Evolutionary conservation across 495 filamentous ascomycete genomes (phyloP).

Genomic region (Hypoxylon subgilvum): DNA sequence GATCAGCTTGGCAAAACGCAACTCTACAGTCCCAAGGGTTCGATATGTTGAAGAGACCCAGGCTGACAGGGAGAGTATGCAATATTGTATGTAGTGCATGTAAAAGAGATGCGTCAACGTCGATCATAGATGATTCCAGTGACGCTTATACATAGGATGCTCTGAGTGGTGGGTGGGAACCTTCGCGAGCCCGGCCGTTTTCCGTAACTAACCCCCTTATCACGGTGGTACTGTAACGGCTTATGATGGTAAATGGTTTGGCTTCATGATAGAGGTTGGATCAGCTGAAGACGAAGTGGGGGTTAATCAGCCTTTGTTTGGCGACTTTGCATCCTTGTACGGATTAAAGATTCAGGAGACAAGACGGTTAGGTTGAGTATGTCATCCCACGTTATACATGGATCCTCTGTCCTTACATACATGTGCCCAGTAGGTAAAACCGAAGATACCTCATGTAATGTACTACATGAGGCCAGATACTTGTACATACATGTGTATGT

Average conservation of each 20-base stretch:
- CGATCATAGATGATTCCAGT: constrained; percentile 40
- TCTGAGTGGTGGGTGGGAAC: constrained; percentile 7
- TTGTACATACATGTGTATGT: no score
- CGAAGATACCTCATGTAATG: no score
- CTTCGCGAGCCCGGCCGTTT: constrained; percentile 19
- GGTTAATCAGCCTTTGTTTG: constrained; percentile 8
- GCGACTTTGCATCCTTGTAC: background rate
- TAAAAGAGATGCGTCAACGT: constrained; percentile 29
- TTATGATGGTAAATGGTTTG: constrained; percentile 21
- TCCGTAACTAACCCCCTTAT: constrained; percentile 12
- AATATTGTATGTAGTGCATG: constrained; percentile 34
- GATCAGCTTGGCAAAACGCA: constrained; percentile 35
- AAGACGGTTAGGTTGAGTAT: background rate
- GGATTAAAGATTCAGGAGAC: background rate
- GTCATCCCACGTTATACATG: constrained; percentile 15
- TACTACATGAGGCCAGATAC: no score
- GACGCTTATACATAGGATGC: constrained; percentile 16
- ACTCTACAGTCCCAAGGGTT: constrained; percentile 24
- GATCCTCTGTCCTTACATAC: constrained; percentile 8
- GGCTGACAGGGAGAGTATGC: constrained; percentile 29
- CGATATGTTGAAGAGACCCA: constrained; percentile 21
- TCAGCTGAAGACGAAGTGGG: constrained; percentile 6
- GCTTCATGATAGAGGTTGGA: constrained; percentile 20
- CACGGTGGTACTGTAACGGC: no score
- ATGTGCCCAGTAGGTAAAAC: background rate